Evolutionary conservation across 1,284 basidiomycete genomes (phyloP).

Genomic region (Stygiomarasmius scandens): DNA sequence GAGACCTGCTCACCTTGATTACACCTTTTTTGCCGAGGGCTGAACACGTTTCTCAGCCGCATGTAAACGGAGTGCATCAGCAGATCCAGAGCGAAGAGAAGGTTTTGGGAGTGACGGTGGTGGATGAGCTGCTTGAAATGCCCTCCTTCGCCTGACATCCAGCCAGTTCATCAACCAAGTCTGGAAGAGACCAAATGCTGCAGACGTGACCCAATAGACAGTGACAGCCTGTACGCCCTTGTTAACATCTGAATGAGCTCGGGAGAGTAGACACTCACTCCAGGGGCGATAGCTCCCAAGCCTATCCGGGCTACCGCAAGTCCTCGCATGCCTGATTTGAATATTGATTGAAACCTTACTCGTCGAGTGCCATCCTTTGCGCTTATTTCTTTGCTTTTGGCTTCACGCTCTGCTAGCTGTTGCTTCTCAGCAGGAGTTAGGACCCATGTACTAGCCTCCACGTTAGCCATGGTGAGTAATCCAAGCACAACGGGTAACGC

Average conservation of each 20-base stretch:
- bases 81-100: background rate
- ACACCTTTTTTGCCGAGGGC: constrained; percentile 31
- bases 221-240: constrained; percentile 62
- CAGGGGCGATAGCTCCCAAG: constrained; percentile 76
- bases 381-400: constrained; percentile 44
- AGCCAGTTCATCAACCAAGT: constrained; percentile 75
- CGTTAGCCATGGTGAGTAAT: constrained; percentile 74
- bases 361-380: constrained; percentile 45
- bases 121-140: constrained; percentile 20
- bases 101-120: background rate
- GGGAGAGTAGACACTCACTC: constrained; percentile 50
- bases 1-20: constrained; percentile 56
- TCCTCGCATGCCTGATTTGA: constrained; percentile 64
- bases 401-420: constrained; percentile 45
- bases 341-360: constrained; percentile 54
- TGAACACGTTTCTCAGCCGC: background rate
- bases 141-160: constrained; percentile 49
- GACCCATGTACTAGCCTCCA: constrained; percentile 76
- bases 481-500: constrained; percentile 73
- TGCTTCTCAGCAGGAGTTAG: constrained; percentile 57
- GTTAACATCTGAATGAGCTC: constrained; percentile 12
- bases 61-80: background rate
- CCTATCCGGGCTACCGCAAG: constrained; percentile 75
- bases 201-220: constrained; percentile 85
- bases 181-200: constrained; percentile 78